A percentile compares a stretch with the other conserved stretches of the same genome.
Evolutionary conservation across 306 rosid genomes (phyloP).

Genomic region (Glycine soja): DNA sequence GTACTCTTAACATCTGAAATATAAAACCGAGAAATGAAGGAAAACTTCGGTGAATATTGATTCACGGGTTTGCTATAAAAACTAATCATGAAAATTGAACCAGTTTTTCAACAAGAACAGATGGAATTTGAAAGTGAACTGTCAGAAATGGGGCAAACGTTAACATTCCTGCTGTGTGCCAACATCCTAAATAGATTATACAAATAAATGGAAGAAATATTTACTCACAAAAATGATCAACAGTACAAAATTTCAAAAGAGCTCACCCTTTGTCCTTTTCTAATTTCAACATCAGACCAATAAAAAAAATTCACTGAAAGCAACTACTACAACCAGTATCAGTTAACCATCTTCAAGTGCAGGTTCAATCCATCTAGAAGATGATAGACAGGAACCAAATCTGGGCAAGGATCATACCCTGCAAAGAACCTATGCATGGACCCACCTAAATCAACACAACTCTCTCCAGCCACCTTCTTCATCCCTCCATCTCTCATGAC

Average conservation of each 20-base stretch:
- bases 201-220: not conserved
- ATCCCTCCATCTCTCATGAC: slow-evolving; percentile 70
- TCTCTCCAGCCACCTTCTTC: slow-evolving; percentile 89
- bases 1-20: too few species aligned
- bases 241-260: slow-evolving; percentile 2
- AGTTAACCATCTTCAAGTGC: slow-evolving; percentile 69
- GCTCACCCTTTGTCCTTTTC: not conserved
- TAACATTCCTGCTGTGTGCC: not conserved
- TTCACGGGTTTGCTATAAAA: too few species aligned
- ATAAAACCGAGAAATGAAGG: too few species aligned
- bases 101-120: too few species aligned
- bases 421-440: slow-evolving; percentile 68
- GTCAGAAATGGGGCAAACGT: not conserved
- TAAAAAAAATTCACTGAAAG: slow-evolving; percentile 5
- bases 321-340: slow-evolving; percentile 36
- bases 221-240: slow-evolving; percentile 2
- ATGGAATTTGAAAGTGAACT: not conserved
- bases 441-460: slow-evolving; percentile 77
- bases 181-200: not conserved
- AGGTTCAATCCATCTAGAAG: slow-evolving; percentile 69
- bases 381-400: slow-evolving; percentile 50
- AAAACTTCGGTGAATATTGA: too few species aligned
- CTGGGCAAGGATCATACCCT: slow-evolving; percentile 61
- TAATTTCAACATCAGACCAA: slow-evolving; percentile 35
- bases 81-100: too few species aligned